Percentiles rank a stretch among this genome's conserved stretches.
These are phyloP conservation scores for Typha latifolia DNA, from an alignment of 176 grass and related monocot genomes.

Conservation along the genomic window DNA sequence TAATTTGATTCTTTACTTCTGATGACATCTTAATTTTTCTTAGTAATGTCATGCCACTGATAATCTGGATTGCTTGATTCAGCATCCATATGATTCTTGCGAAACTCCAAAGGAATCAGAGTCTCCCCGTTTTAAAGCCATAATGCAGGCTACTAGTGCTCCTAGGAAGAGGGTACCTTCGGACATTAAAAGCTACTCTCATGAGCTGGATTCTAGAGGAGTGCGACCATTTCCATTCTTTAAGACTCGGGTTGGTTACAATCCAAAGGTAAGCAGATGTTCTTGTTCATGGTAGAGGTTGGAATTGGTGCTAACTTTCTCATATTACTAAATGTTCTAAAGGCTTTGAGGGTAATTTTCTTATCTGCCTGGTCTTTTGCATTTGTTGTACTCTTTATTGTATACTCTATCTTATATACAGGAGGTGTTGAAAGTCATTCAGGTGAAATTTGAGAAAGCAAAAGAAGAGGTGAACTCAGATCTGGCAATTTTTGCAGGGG, in stretches of 20 bases:
- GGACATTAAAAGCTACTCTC: constrained; percentile 97
- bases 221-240: constrained; percentile 92
- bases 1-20: background rate
- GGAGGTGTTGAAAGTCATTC: constrained; percentile 95
- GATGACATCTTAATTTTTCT: background rate
- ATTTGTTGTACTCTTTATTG: constrained; percentile 10
- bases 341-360: no score
- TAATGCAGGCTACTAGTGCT: constrained; percentile 98
- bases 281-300: background rate
- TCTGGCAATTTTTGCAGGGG: constrained; percentile 89
- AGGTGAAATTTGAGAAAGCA: constrained; percentile 94
- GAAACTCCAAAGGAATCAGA: constrained; percentile 99
- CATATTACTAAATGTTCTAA: no score
- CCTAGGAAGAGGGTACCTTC: constrained; percentile 81
- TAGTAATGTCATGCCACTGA: background rate
- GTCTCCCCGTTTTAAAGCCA: constrained; percentile 98
- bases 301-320: no score
- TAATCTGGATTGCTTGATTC: constrained; percentile 4
- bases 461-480: constrained; percentile 97
- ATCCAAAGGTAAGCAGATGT: constrained; percentile 70
- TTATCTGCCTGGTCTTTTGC: background rate
- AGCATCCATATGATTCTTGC: constrained; percentile 79
- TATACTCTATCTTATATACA: constrained; percentile 28
- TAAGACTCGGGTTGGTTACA: constrained; percentile 88
- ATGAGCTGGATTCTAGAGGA: constrained; percentile 98